Base-by-base conservation (phyloP, 208 protist genomes). In the Polymyxa betae region DNA sequence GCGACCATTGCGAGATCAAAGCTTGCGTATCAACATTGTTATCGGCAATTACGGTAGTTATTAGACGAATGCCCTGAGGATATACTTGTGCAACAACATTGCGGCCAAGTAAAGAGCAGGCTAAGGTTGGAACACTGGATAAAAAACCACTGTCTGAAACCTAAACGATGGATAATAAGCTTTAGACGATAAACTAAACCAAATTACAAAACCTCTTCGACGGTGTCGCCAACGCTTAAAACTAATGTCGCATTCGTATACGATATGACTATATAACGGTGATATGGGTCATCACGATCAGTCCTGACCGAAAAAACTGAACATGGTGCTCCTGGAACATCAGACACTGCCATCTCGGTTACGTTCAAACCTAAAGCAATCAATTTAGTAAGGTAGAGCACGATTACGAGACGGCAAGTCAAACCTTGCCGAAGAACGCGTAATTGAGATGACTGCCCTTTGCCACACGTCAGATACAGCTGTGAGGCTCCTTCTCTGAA, bases 211-310 rank as follows among this genome's bases (percentile, higher is more conserved):
- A 68, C 45, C 88, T 97, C 94, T 90, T 96, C 93, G 10, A 98
- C 96, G 0, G 92, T 96, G 32, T 97, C 96, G 29, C 96, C 96
- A 88, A 98, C 94, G 20, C 91, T 93, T 0, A 98, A 94, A 0
- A 98, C 96, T 0, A 97, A 88, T 0, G 97, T 98, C 0, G 90
- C 92, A 43, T 96, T 96, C 35, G 93, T 52, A 89, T 98, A 98
- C 12, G 95, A 96, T 38, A 98, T 93, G 0, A 98, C 93, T 89
- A 98, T 97, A 92, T 97, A 98, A 66, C 94, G 91, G 90, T 98
- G 94, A 44, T 87, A 89, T 52, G 93, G 88, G 43, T 95, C 94
- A 0, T 88, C 0, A 0, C 43, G 5, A 24, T 29, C 10, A 32
- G 0, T 43, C 35, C 88, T 54, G 24, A 93, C 89, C 0, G 94